phyloP scores from a whole-genome alignment of 2,329 filamentous ascomycete genomes.

The Ceratocystis harringtonii region DNA sequence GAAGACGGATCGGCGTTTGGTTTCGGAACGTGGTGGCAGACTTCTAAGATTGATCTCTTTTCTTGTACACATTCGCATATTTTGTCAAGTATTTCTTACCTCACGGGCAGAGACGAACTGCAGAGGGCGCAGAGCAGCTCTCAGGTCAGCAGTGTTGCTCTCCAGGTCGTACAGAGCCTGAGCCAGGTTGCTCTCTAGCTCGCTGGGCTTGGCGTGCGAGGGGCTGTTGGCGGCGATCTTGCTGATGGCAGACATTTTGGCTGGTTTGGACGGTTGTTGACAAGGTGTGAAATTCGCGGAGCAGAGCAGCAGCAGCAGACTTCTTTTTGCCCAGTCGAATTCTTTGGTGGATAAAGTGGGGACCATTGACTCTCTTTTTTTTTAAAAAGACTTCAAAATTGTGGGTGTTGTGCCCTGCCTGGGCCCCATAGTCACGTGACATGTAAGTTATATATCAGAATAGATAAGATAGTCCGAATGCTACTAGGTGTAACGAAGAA shows the following conservation, averaged over 20 bases:
- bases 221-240: slow-evolving; percentile 98
- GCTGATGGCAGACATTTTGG: slow-evolving; percentile 68
- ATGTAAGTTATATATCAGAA: background rate
- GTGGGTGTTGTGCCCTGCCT: background rate
- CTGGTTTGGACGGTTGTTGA: slow-evolving; percentile 26
- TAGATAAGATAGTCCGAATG: background rate
- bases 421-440: background rate
- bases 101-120: slow-evolving; percentile 98
- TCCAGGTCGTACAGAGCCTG: slow-evolving; percentile 97
- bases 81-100: slow-evolving; percentile 51
- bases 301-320: background rate
- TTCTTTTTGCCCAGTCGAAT: background rate
- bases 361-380: slow-evolving; percentile 1
- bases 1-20: slow-evolving; percentile 16
- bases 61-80: background rate
- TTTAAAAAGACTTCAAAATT: background rate
- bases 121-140: slow-evolving; percentile 86
- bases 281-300: background rate
- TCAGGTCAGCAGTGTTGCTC: slow-evolving; percentile 97
- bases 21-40: slow-evolving; percentile 15
- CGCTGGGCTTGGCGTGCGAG: slow-evolving; percentile 86
- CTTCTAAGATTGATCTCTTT: background rate
- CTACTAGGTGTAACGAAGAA: background rate
- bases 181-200: slow-evolving; percentile 95
- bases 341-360: slow-evolving; percentile 6